phyloP scores from a whole-genome alignment of 1,284 basidiomycete species.

The Exobasidium rhododendri region DNA sequence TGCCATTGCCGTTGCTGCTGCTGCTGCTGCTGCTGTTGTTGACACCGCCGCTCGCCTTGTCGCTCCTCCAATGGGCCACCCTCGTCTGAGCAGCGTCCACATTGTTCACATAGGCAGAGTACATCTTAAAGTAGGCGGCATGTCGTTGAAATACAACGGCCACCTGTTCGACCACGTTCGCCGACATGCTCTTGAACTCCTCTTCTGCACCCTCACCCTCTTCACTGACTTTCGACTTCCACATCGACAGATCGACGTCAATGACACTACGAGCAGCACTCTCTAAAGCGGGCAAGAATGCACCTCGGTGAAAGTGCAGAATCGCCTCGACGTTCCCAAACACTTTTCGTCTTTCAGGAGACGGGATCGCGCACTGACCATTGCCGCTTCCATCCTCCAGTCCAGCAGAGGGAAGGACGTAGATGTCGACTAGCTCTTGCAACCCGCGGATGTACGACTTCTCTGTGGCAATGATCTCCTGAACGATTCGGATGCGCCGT shows the following conservation, averaged over 20 bases:
- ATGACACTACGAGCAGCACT: conserved; percentile 68
- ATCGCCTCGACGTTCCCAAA: conserved; percentile 88
- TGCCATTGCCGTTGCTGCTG: not conserved
- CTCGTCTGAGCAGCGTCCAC: conserved; percentile 40
- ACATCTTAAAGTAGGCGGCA: conserved; percentile 52
- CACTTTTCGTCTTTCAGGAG: conserved; percentile 79
- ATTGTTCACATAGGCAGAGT: conserved; percentile 51
- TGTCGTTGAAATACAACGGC: conserved; percentile 71
- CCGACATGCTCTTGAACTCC: conserved; percentile 59
- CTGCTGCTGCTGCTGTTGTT: conserved; percentile 11
- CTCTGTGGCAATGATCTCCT: conserved; percentile 71
- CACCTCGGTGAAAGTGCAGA: conserved; percentile 84
- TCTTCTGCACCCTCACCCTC: conserved; percentile 66
- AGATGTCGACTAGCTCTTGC: conserved; percentile 89
- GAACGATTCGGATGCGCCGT: conserved; percentile 49
- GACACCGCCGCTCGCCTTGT: not conserved
- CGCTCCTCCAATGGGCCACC: conserved; percentile 28
- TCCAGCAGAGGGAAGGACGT: conserved; percentile 79
- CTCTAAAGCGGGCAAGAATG: conserved; percentile 69
- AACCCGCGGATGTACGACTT: conserved; percentile 89
- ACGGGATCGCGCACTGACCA: conserved; percentile 75
- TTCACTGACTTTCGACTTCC: conserved; percentile 55
- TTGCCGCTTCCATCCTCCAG: conserved; percentile 58
- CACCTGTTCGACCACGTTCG: conserved; percentile 73
- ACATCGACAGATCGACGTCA: no score